Evolutionary conservation across 805 yeast species (phyloP), one percentile per base, ranked within the genome.

Genomic region (Yamadazyma takamatsuzukensis): DNA sequence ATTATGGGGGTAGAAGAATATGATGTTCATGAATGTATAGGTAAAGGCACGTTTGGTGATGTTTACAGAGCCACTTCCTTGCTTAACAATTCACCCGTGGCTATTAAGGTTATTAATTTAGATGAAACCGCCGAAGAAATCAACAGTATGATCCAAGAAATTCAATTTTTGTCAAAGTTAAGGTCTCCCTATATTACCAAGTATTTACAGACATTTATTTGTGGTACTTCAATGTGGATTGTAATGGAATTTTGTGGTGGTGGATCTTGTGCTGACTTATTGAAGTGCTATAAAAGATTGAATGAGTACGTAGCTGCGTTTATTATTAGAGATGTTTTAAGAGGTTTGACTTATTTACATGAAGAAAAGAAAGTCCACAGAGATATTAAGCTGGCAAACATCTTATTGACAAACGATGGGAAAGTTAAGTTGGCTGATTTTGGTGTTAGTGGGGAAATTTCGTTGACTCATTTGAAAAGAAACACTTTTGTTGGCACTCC

Each of bases 161-260:
- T 90, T 33, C 76, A 74, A 31, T 77, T 89, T 41, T 61, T 93
- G 16, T 75, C 84, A 14, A 77, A 77, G 30, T 57, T 89, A 36
- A 68, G 68, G 30, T 76, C 82, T n/a, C 74, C 74, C 1, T 75
- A 73, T 47, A 77, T 93, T 32, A 86, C 93, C 2, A 68, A 70
- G 27, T 64, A 64, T 46, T 69, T 63, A 47, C 79, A 78, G 29
- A 78, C 96, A 1, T 74, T 77, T 48, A 55, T 82, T 4, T 64
- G 69, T 27, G 86, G 78, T 27, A 76, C 77, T 26, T 70, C 76
- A 5, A 76, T 93, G 76, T 89, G 88, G 82, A 84, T 90, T 29
- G 81, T 81, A 4, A 86, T 93, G 96, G 98, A 90, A 54, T 87
- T 74, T 51, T 93, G 97, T 57, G 96, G 90, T 9, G 97, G 94